phyloP scores from a whole-genome alignment of 2,329 filamentous ascomycete genomes.

The Monosporascus sp. region DNA sequence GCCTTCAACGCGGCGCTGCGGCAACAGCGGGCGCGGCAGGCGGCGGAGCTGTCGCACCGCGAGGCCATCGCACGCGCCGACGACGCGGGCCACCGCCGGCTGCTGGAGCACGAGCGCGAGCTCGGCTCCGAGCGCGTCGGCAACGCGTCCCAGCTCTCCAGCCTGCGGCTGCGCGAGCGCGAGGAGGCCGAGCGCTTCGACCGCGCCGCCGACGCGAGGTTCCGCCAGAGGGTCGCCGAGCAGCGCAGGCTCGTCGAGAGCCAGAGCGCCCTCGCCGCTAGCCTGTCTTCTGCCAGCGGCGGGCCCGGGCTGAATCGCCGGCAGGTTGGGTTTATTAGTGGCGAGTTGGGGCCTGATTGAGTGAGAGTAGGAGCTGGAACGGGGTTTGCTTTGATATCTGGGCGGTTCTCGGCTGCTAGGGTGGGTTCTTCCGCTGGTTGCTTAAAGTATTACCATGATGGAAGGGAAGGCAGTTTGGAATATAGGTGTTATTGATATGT shows the following conservation, averaged over 20 bases:
- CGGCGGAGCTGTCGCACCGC: conserved; percentile 30
- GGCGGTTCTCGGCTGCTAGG: not conserved
- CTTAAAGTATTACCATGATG: too few relatives aligned
- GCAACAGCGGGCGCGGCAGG: conserved; percentile 35
- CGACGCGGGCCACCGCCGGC: conserved; percentile 38
- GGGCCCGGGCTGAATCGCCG: conserved; percentile 32
- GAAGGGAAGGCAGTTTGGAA: too few relatives aligned
- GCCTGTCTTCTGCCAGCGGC: conserved; percentile 23
- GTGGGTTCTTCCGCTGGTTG: not conserved
- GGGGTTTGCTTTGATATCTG: too few relatives aligned
- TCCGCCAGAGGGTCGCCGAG: conserved; percentile 41
- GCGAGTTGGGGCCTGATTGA: conserved; percentile 36
- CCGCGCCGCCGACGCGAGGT: conserved; percentile 38
- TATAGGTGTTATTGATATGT: too few relatives aligned
- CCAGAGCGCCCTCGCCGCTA: conserved; percentile 34
- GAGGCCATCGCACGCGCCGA: conserved; percentile 37
- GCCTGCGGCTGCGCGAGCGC: conserved; percentile 44
- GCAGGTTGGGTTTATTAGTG: conserved; percentile 53
- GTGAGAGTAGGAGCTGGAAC: too few relatives aligned
- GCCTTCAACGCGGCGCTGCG: conserved; percentile 32
- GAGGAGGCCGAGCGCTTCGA: conserved; percentile 48
- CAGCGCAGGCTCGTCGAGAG: conserved; percentile 47
- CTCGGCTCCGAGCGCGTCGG: conserved; percentile 41
- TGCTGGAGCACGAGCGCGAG: conserved; percentile 45
- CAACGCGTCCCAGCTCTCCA: conserved; percentile 45